Conservation (phyloP, 2,329 filamentous ascomycete species). For the Pyrenochaeta sp. region DNA sequence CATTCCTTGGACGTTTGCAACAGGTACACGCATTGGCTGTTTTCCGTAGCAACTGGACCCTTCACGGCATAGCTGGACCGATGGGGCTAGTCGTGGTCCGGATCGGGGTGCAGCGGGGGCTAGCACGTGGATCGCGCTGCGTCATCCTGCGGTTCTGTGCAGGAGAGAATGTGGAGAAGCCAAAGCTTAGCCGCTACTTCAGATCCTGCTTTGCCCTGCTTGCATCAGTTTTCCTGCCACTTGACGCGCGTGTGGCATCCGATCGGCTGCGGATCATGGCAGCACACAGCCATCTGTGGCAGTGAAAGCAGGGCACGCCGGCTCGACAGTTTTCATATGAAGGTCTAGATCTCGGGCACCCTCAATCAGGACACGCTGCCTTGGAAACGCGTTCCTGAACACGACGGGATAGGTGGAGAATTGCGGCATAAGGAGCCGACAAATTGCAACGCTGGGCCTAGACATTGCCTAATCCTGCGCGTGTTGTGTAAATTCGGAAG, state of each 20-base stretch:
- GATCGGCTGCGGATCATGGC: slow-evolving; percentile 14
- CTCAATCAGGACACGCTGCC: slow-evolving; percentile 5
- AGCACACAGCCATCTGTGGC: slow-evolving; percentile 28
- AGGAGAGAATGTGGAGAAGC: slow-evolving; percentile 29
- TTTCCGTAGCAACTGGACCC: slow-evolving; percentile 19
- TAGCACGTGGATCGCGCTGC: slow-evolving; percentile 30
- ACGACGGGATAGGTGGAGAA: slow-evolving; percentile 20
- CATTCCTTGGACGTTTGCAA: not conserved
- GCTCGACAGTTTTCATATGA: slow-evolving; percentile 12
- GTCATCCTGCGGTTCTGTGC: slow-evolving; percentile 33
- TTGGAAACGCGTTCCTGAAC: slow-evolving; percentile 18
- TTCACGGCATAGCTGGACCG: slow-evolving; percentile 5
- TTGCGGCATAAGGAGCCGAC: slow-evolving; percentile 1
- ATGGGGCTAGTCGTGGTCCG: slow-evolving; percentile 16
- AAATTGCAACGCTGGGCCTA: slow-evolving; percentile 8
- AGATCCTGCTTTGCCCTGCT: slow-evolving; percentile 30
- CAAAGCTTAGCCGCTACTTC: slow-evolving; percentile 34
- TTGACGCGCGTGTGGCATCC: slow-evolving; percentile 6
- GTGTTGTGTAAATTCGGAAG: not conserved
- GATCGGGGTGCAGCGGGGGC: slow-evolving; percentile 17
- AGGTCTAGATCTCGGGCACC: slow-evolving; percentile 21
- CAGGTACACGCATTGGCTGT: slow-evolving; percentile 13
- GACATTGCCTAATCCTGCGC: slow-evolving; percentile 3
- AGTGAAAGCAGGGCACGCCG: slow-evolving; percentile 20
- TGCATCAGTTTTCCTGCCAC: slow-evolving; percentile 5